Evolutionary conservation across 2,329 filamentous ascomycete species (phyloP).

Genomic region (Fusarium musae): DNA sequence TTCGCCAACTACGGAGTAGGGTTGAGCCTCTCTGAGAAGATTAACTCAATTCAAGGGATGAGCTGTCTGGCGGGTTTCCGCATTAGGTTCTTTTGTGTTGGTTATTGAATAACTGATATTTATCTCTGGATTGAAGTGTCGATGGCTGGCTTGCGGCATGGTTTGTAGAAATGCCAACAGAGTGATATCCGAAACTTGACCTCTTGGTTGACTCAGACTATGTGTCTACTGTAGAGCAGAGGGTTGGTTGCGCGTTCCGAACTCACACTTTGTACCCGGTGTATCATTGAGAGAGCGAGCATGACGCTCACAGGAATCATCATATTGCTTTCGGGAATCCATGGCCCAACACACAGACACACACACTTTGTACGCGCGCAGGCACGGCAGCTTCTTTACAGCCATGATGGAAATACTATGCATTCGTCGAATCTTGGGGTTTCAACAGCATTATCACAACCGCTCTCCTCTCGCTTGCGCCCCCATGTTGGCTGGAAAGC

Average conservation of each 20-base stretch:
- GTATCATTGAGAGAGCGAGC: neutral
- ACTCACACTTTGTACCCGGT: neutral
- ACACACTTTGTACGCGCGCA: neutral
- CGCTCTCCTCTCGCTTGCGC: slow-evolving; percentile 26
- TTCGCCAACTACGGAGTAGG: neutral
- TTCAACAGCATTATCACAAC: slow-evolving; percentile 12
- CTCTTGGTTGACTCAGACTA: slow-evolving; percentile 14
- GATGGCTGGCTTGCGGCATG: slow-evolving; percentile 15
- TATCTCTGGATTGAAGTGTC: neutral
- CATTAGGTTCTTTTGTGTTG: slow-evolving; percentile 9
- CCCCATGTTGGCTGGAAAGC: slow-evolving; percentile 26
- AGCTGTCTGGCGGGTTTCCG: slow-evolving; percentile 3
- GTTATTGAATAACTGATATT: neutral
- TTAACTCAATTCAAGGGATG: slow-evolving; percentile 20
- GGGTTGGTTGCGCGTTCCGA: neutral
- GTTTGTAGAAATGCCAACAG: slow-evolving; percentile 23
- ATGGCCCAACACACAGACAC: slow-evolving; percentile 9
- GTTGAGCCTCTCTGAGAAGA: slow-evolving; percentile 18
- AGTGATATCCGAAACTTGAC: slow-evolving; percentile 15
- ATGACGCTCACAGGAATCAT: neutral
- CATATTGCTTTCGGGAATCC: neutral
- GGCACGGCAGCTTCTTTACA: slow-evolving; percentile 13
- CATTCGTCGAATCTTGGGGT: neutral
- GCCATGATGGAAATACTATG: neutral
- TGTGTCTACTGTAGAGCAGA: neutral